Conservation (phyloP, 2,329 filamentous ascomycete species). For the Fusarium pininemorale region DNA sequence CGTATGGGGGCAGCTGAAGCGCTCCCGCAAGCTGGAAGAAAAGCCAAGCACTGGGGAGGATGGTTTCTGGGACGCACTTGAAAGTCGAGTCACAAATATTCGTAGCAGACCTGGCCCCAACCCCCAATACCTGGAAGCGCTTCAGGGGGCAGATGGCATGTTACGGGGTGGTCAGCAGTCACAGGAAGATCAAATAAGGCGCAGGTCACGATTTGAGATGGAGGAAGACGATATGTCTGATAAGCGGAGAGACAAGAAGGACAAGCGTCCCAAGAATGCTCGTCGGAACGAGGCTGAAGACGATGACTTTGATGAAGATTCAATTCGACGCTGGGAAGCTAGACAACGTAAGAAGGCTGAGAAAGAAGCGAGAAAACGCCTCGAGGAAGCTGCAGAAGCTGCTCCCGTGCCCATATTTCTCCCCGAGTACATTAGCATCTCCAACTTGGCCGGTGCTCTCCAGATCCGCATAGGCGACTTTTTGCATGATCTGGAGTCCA, state of each 20-base stretch:
- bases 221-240: slow-evolving; percentile 38
- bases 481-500: slow-evolving; percentile 76
- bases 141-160: not conserved
- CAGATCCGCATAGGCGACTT: slow-evolving; percentile 77
- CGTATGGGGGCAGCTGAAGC: slow-evolving; percentile 42
- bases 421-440: slow-evolving; percentile 92
- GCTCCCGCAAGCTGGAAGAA: slow-evolving; percentile 13
- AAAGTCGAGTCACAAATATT: slow-evolving; percentile 34
- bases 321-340: slow-evolving; percentile 49
- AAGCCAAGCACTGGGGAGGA: not conserved
- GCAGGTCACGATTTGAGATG: slow-evolving; percentile 46
- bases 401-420: slow-evolving; percentile 71
- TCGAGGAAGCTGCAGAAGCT: slow-evolving; percentile 53
- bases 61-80: slow-evolving; percentile 40
- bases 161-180: slow-evolving; percentile 1
- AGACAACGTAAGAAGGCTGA: slow-evolving; percentile 54
- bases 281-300: slow-evolving; percentile 39
- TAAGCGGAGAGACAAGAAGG: slow-evolving; percentile 36
- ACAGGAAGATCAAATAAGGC: slow-evolving; percentile 32
- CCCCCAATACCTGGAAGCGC: not conserved
- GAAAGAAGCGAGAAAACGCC: slow-evolving; percentile 51
- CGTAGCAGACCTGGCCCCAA: slow-evolving; percentile 12
- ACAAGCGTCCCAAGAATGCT: slow-evolving; percentile 40
- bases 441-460: slow-evolving; percentile 79
- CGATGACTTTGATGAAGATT: slow-evolving; percentile 53